phyloP scores from a whole-genome alignment of 116 monocot genomes.

The Cymodocea nodosa region DNA sequence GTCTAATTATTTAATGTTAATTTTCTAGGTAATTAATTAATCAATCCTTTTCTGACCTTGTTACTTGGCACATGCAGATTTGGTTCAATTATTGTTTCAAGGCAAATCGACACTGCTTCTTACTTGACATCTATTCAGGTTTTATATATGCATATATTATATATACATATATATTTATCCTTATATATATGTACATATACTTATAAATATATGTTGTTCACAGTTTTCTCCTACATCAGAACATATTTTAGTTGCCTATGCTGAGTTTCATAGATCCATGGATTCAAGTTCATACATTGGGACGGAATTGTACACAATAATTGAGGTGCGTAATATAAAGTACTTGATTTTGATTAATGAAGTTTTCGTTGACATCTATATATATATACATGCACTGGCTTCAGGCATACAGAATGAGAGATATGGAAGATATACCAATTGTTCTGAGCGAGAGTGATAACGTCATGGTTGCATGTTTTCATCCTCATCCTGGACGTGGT shows the following conservation, averaged over 20 bases:
- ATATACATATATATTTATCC: too few relatives aligned
- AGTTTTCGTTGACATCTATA: too few relatives aligned
- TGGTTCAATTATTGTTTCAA: conserved; percentile 70
- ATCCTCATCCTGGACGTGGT: too few relatives aligned
- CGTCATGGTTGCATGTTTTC: too few relatives aligned
- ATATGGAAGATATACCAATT: too few relatives aligned
- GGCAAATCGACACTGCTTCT: conserved; percentile 90
- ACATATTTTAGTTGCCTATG: conserved; percentile 90
- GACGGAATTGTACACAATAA: conserved; percentile 82
- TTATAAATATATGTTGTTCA: neutral
- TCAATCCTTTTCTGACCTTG: neutral
- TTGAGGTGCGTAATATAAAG: conserved; percentile 41
- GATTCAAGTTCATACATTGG: conserved; percentile 67
- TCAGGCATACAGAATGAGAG: too few relatives aligned
- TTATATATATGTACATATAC: neutral
- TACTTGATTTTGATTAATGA: too few relatives aligned
- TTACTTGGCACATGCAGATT: conserved; percentile 29
- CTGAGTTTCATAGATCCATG: conserved; percentile 81
- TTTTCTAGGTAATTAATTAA: too few relatives aligned
- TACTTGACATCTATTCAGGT: conserved; percentile 98
- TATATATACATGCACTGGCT: too few relatives aligned
- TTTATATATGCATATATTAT: neutral
- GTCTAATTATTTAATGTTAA: neutral
- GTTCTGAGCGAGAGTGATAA: too few relatives aligned
- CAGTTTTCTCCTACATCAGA: conserved; percentile 99